phyloP scores from a whole-genome alignment of 2,329 filamentous ascomycete species.

The Ilyonectria mors-panacis region DNA sequence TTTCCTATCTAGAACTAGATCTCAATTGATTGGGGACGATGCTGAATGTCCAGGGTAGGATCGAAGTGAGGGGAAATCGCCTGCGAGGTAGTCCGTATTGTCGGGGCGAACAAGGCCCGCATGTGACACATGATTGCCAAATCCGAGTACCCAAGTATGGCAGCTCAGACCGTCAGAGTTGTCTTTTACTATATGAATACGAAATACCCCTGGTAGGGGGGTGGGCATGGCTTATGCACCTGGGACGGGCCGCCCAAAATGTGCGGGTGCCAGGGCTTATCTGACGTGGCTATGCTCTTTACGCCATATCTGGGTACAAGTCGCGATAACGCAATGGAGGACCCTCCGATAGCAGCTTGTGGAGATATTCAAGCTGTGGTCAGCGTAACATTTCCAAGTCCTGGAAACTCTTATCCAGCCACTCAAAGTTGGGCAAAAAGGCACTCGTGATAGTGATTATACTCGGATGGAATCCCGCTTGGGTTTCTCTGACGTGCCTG shows the following conservation, averaged over 20 bases:
- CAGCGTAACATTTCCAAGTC: not conserved
- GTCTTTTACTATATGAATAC: conserved; percentile 18
- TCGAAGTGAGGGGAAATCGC: too few species aligned
- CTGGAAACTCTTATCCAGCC: too few species aligned
- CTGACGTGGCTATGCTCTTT: not conserved
- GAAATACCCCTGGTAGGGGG: conserved; percentile 12
- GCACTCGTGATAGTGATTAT: too few species aligned
- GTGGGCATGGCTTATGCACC: conserved; percentile 6
- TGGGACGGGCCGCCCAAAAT: conserved; percentile 13
- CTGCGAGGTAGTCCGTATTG: too few species aligned
- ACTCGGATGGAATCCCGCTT: too few species aligned
- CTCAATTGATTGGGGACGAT: too few species aligned
- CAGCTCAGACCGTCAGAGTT: conserved; percentile 17
- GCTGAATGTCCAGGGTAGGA: too few species aligned
- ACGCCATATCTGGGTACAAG: not conserved
- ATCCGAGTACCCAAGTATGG: not conserved
- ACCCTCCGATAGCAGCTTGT: not conserved
- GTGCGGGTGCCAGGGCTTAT: conserved; percentile 6
- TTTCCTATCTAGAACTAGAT: too few species aligned
- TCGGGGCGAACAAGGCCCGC: too few species aligned
- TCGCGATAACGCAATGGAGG: not conserved
- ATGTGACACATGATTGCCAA: too few species aligned
- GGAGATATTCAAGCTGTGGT: not conserved
- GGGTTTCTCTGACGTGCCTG: too few species aligned
- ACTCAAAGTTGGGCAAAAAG: too few species aligned